phyloP scores from a whole-genome alignment of 2,329 filamentous ascomycete species.

The Epichloe gansuensis region DNA sequence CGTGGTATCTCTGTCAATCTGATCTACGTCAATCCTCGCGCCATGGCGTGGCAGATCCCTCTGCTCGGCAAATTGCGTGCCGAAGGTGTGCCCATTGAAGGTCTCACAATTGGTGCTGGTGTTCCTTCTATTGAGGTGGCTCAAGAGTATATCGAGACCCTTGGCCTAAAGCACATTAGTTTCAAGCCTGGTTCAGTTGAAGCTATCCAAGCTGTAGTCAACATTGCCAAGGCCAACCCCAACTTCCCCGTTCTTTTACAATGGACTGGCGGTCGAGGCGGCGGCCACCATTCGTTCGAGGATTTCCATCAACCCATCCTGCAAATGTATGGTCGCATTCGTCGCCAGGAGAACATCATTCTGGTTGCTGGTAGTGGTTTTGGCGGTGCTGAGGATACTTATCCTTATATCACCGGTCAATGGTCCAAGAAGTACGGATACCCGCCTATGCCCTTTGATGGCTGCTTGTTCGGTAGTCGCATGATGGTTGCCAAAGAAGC shows the following conservation, averaged over 20 bases:
- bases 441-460: conserved; percentile 88
- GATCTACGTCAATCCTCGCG: conserved; percentile 80
- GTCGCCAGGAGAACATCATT: conserved; percentile 75
- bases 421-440: conserved; percentile 85
- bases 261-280: conserved; percentile 89
- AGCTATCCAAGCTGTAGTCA: conserved; percentile 78
- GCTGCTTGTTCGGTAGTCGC: conserved; percentile 78
- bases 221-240: conserved; percentile 88
- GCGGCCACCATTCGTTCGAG: conserved; percentile 89
- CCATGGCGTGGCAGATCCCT: conserved; percentile 88
- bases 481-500: conserved; percentile 94
- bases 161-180: conserved; percentile 82
- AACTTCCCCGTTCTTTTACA: conserved; percentile 86
- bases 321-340: conserved; percentile 80
- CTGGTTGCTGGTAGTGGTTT: conserved; percentile 86
- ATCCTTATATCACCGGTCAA: conserved; percentile 77
- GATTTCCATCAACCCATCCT: conserved; percentile 90
- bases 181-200: conserved; percentile 91
- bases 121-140: conserved; percentile 89
- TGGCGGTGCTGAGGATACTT: conserved; percentile 78
- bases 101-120: conserved; percentile 83
- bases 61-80: conserved; percentile 66
- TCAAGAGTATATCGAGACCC: conserved; percentile 84
- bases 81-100: conserved; percentile 82
- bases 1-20: conserved; percentile 82